Evolutionary conservation across 73 alveolate species (phyloP).

Genomic region (Paramecium pentaurelia): DNA sequence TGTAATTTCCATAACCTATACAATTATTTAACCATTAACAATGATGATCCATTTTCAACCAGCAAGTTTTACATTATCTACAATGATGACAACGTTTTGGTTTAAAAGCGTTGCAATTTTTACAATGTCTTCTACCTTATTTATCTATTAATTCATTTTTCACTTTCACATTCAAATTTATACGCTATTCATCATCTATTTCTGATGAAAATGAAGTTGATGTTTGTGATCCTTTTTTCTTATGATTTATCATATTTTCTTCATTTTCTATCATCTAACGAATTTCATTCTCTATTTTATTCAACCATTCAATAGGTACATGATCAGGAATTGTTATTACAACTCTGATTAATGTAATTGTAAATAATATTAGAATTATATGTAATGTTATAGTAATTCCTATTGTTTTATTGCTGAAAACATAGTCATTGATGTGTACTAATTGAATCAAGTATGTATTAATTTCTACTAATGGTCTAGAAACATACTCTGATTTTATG

Average conservation of each 20-base stretch:
- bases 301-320: conserved; percentile 5
- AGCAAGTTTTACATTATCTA: conserved; percentile 71
- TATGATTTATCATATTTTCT: neutral
- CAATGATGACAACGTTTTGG: conserved; percentile 75
- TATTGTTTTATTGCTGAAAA: neutral
- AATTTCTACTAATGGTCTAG: neutral
- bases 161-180: neutral
- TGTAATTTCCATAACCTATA: conserved; percentile 68
- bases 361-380: neutral
- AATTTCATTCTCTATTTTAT: neutral
- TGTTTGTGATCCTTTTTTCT: neutral
- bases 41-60: conserved; percentile 76
- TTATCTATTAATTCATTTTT: conserved; percentile 22
- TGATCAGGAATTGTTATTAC: neutral
- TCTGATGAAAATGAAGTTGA: conserved; percentile 39
- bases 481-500: neutral
- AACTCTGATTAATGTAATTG: conserved; percentile 11
- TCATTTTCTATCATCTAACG: neutral
- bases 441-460: neutral
- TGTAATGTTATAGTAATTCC: neutral
- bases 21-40: conserved; percentile 80
- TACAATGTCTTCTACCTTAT: conserved; percentile 59
- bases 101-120: conserved; percentile 51
- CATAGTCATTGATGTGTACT: conserved; percentile 31
- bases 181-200: neutral